Evolutionary conservation across 2,329 filamentous ascomycete genomes (phyloP).

Genomic region (Aspergillus novofumigatus): DNA sequence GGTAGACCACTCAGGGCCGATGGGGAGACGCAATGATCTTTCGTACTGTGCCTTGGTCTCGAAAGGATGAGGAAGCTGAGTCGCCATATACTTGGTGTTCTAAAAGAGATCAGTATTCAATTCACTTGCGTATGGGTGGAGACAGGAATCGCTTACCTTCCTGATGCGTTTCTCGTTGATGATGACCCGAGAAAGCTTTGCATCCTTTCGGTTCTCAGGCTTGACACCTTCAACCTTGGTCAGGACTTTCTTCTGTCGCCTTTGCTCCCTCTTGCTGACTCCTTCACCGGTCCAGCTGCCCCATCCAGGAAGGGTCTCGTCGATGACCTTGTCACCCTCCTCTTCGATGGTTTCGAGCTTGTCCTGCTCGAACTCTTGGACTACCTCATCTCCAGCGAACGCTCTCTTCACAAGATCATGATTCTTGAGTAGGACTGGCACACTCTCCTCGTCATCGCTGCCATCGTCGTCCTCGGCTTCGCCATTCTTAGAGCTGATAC

Average conservation of each 20-base stretch:
- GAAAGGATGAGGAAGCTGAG: conserved; percentile 80
- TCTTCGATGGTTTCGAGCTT: conserved; percentile 68
- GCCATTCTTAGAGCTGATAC: conserved; percentile 12
- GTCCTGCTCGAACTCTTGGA: conserved; percentile 73
- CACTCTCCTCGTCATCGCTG: conserved; percentile 39
- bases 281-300: conserved; percentile 86
- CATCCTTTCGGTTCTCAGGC: conserved; percentile 72
- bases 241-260: conserved; percentile 50
- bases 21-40: conserved; percentile 74
- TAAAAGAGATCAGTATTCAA: conserved; percentile 32
- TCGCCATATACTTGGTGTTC: conserved; percentile 84
- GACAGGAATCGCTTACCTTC: conserved; percentile 57
- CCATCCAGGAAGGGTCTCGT: conserved; percentile 90
- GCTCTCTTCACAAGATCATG: conserved; percentile 71
- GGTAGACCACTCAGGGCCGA: conserved; percentile 94
- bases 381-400: conserved; percentile 84
- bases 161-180: conserved; percentile 87
- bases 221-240: conserved; percentile 63
- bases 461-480: conserved; percentile 42
- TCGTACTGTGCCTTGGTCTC: conserved; percentile 88
- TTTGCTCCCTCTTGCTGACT: conserved; percentile 65
- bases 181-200: conserved; percentile 77
- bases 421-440: conserved; percentile 45
- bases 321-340: conserved; percentile 77
- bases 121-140: background rate